These are phyloP conservation scores for Termitomyces titanicus DNA, from an alignment of 768 basidiomycete species.

Conservation along the genomic window DNA sequence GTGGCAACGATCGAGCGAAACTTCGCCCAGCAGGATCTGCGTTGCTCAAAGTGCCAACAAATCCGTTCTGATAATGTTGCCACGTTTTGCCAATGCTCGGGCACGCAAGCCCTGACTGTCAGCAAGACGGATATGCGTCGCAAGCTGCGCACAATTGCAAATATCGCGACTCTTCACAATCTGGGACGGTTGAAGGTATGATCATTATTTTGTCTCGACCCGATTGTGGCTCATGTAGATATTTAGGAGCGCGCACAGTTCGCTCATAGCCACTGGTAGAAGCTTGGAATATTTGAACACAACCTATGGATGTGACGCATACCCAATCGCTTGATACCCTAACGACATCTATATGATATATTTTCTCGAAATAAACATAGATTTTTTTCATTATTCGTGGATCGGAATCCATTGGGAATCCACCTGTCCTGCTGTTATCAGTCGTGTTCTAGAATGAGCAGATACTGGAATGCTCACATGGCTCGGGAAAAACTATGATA, in stretches of 20 bases:
- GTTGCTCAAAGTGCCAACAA: constrained; percentile 87
- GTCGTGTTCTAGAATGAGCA: too few species aligned
- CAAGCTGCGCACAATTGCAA: constrained; percentile 77
- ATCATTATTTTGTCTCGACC: not conserved
- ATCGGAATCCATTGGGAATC: too few species aligned
- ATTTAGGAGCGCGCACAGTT: constrained; percentile 45
- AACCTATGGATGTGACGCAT: not conserved
- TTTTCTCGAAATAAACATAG: too few species aligned
- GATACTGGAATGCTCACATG: too few species aligned
- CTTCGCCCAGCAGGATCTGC: constrained; percentile 87
- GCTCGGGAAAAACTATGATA: too few species aligned
- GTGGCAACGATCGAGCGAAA: constrained; percentile 66
- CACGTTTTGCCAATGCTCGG: constrained; percentile 85
- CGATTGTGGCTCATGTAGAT: not conserved
- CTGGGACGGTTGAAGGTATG: constrained; percentile 64
- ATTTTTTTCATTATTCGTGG: too few species aligned
- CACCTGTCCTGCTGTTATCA: too few species aligned
- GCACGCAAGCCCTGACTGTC: constrained; percentile 69
- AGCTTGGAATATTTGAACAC: not conserved
- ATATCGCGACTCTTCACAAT: constrained; percentile 74
- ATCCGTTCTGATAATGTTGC: constrained; percentile 88
- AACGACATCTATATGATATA: not conserved
- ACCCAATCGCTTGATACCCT: constrained; percentile 14
- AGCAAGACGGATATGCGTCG: constrained; percentile 70
- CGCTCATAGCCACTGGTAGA: constrained; percentile 38